phyloP scores from a whole-genome alignment of 306 rosid genomes.

The Purshia tridentata region DNA sequence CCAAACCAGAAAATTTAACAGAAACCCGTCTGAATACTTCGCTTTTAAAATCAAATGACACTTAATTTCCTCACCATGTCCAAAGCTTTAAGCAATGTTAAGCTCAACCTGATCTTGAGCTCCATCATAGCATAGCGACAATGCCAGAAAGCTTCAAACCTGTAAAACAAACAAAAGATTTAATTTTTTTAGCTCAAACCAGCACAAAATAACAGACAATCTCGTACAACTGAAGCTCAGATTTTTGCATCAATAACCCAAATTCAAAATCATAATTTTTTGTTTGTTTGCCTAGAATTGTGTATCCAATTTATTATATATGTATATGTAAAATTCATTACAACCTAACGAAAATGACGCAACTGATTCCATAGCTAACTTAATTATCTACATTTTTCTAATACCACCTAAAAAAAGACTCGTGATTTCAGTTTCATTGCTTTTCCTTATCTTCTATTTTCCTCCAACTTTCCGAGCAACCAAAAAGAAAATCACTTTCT shows the following conservation, averaged over 20 bases:
- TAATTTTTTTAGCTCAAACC: constrained; percentile 27
- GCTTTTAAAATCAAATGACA: constrained; percentile 11
- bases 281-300: constrained; percentile 17
- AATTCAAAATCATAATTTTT: constrained; percentile 2
- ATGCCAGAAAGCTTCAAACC: constrained; percentile 44
- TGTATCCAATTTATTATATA: not conserved
- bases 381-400: constrained; percentile 8
- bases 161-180: constrained; percentile 30
- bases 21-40: constrained; percentile 22
- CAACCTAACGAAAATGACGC: not conserved
- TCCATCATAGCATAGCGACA: constrained; percentile 26
- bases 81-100: constrained; percentile 17
- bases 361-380: constrained; percentile 9
- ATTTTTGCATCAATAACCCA: not conserved
- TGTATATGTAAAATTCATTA: not conserved
- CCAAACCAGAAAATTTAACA: constrained; percentile 19
- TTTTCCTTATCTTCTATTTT: not conserved
- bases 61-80: constrained; percentile 28
- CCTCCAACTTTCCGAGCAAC: constrained; percentile 19
- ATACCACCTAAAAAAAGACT: constrained; percentile 14
- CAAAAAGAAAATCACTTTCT: not conserved
- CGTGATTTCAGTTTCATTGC: constrained; percentile 17
- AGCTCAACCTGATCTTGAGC: constrained; percentile 41
- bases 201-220: constrained; percentile 8
- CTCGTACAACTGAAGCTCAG: constrained; percentile 9